These are phyloP conservation scores for Trichophyton equinum DNA, from an alignment of 2,329 filamentous ascomycete genomes.

Conservation along the genomic window DNA sequence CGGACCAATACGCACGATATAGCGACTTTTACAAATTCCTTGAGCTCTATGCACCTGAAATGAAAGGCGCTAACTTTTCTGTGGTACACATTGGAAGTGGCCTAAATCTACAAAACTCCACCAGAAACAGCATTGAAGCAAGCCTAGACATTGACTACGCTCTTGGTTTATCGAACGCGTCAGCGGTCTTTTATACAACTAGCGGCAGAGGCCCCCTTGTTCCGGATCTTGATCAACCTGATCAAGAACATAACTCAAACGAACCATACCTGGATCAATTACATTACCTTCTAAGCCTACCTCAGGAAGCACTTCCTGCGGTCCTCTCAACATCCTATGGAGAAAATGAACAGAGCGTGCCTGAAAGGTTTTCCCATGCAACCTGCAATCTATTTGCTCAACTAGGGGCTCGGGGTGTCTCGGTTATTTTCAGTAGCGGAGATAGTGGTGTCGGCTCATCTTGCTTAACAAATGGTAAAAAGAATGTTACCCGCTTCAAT, in stretches of 20 bases:
- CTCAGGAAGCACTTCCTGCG: slow-evolving; percentile 45
- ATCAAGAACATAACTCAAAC: slow-evolving; percentile 37
- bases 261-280: slow-evolving; percentile 57
- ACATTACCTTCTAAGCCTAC: slow-evolving; percentile 44
- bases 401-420: slow-evolving; percentile 56
- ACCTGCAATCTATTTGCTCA: slow-evolving; percentile 52
- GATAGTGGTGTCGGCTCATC: slow-evolving; percentile 46
- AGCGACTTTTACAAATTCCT: slow-evolving; percentile 47
- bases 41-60: slow-evolving; percentile 40
- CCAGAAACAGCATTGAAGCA: slow-evolving; percentile 40
- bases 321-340: slow-evolving; percentile 60
- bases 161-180: slow-evolving; percentile 42
- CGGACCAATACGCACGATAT: slow-evolving; percentile 40
- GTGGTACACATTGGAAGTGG: slow-evolving; percentile 47
- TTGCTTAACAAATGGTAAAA: slow-evolving; percentile 45
- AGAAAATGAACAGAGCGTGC: slow-evolving; percentile 52
- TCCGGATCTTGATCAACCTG: slow-evolving; percentile 36
- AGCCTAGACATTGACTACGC: slow-evolving; percentile 54
- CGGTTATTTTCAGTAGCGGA: slow-evolving; percentile 51
- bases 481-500: slow-evolving; percentile 39
- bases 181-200: slow-evolving; percentile 46
- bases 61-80: slow-evolving; percentile 43
- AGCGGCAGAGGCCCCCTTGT: slow-evolving; percentile 43
- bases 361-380: slow-evolving; percentile 45
- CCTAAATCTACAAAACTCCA: slow-evolving; percentile 36